A percentile compares a stretch with the other conserved stretches of the same genome.
Evolutionary conservation across 192 early-diverging fungal genomes (phyloP).

Genomic region (Neocallimastix lanati): DNA sequence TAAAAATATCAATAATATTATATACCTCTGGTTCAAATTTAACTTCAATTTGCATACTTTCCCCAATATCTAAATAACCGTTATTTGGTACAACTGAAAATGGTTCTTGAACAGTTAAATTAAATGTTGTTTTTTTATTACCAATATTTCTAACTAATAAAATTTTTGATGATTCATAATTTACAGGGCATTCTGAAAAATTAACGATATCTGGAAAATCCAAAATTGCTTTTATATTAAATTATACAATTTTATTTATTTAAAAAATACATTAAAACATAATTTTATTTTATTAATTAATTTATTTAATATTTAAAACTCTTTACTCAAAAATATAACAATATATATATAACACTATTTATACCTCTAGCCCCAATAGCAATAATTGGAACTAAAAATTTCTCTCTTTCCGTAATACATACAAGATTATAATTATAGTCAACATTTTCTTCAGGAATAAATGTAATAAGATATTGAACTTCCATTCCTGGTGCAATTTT

Average conservation of each 20-base stretch:
- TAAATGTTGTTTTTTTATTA: constrained; percentile 22
- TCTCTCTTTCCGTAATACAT: constrained; percentile 38
- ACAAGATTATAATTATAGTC: constrained; percentile 33
- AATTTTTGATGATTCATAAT: constrained; percentile 13
- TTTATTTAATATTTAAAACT: neutral
- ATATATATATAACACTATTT: too few relatives aligned
- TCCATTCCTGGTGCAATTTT: constrained; percentile 46
- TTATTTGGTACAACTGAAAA: constrained; percentile 15
- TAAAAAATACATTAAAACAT: too few relatives aligned
- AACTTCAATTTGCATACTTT: constrained; percentile 27
- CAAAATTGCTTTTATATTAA: constrained; percentile 15
- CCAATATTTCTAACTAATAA: constrained; percentile 39
- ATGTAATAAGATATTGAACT: constrained; percentile 24
- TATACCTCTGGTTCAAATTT: constrained; percentile 22
- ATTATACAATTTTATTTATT: constrained; percentile 7
- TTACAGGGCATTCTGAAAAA: constrained; percentile 24
- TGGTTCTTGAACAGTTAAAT: constrained; percentile 9
- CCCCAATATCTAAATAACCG: constrained; percentile 15
- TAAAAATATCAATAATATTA: too few relatives aligned
- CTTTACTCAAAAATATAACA: too few relatives aligned
- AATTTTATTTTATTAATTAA: neutral
- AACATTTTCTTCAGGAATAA: constrained; percentile 26
- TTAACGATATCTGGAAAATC: constrained; percentile 31
- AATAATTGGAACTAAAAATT: constrained; percentile 29
- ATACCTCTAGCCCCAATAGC: constrained; percentile 29